Base-by-base conservation (phyloP, 1,284 basidiomycete genomes). In the Pterula multifida region DNA sequence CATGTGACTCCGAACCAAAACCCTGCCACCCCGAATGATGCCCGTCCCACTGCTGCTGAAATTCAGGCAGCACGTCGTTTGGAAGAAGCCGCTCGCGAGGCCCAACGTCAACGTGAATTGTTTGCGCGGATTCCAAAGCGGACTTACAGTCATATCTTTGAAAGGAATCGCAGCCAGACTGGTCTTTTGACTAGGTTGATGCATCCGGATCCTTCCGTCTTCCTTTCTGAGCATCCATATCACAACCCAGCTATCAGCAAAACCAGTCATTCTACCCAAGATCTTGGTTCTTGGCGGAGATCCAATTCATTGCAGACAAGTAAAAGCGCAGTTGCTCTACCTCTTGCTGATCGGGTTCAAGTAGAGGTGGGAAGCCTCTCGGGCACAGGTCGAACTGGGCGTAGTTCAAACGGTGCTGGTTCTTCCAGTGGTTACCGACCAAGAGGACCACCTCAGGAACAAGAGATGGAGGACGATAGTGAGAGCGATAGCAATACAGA, bases 91-190 rank as follows among this genome's bases (percentile, higher is more conserved):
- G 74, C 72, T n/a, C 52, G 76, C 56, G 81, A 86, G 59, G 81
- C 75, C 15, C 75, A 81, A 58, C 73, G 82, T 3, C 78, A 88
- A 58, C 73, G 75, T 26, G 79, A 85, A 15, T 73, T 91, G 73
- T 90, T 92, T 60, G 72, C 77, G 51, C 91, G 90, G 65, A 70
- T 84, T 9, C 85, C 87, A 3, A 72, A 78, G 48, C 70, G 76
- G 35, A 78, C 79, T 22, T 81, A 83, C 13, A 47, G 45, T 19
- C 4, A 19, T 22, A 42, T 42, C 56, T 75, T 78, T 58, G 75
- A 78, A 55, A 67, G 82, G 48, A 69, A 69, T 50, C 67, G 76
- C 45, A 71, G 73, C 11, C 65, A 65, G 44, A 76, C 76, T 2
- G 85, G 85, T 3, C 61, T 85, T 44, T 67, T 87, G 47, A 76